Percentiles rank a stretch among this genome's conserved stretches.
phyloP scores from a whole-genome alignment of 495 filamentous ascomycete species.

The Hypoxylon intermedium region DNA sequence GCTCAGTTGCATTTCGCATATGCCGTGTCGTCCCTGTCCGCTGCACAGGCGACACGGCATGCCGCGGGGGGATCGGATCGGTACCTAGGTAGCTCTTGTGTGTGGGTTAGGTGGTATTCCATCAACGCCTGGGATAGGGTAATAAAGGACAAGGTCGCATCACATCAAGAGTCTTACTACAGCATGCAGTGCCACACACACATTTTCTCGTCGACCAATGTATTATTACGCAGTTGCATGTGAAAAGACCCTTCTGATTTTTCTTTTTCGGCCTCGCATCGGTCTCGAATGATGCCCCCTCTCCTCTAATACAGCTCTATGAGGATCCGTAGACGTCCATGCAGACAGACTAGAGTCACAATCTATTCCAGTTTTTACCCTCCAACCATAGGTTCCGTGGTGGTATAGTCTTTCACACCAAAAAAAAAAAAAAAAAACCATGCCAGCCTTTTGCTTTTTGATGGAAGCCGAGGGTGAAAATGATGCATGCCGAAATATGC shows the following conservation, averaged over 20 bases:
- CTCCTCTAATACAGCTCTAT: slow-evolving; percentile 42
- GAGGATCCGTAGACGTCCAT: slow-evolving; percentile 42
- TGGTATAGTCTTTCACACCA: slow-evolving; percentile 18
- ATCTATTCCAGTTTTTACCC: slow-evolving; percentile 40
- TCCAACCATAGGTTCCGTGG: slow-evolving; percentile 33
- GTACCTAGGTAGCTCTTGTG: slow-evolving; percentile 31
- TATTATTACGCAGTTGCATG: slow-evolving; percentile 34
- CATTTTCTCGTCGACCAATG: slow-evolving; percentile 19
- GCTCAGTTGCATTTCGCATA: slow-evolving; percentile 37
- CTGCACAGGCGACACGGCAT: slow-evolving; percentile 25
- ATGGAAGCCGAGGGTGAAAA: slow-evolving; percentile 30
- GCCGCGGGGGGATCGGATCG: slow-evolving; percentile 40
- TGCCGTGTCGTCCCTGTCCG: slow-evolving; percentile 34
- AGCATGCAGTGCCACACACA: slow-evolving; percentile 35
- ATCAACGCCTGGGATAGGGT: slow-evolving; percentile 33
- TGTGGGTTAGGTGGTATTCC: slow-evolving; percentile 33
- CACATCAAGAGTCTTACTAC: slow-evolving; percentile 39
- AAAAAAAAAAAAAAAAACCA: no score
- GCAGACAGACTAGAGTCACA: slow-evolving; percentile 43
- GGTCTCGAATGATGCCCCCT: slow-evolving; percentile 38
- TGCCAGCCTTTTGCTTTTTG: slow-evolving; percentile 34
- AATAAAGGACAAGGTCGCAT: slow-evolving; percentile 26
- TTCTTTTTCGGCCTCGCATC: slow-evolving; percentile 30
- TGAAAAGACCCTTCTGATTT: slow-evolving; percentile 29
- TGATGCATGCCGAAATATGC: slow-evolving; percentile 40